Evolutionary conservation across 2,329 filamentous ascomycete species (phyloP), one percentile per base, ranked within the genome.

Genomic region (Verticillium isaacii): DNA sequence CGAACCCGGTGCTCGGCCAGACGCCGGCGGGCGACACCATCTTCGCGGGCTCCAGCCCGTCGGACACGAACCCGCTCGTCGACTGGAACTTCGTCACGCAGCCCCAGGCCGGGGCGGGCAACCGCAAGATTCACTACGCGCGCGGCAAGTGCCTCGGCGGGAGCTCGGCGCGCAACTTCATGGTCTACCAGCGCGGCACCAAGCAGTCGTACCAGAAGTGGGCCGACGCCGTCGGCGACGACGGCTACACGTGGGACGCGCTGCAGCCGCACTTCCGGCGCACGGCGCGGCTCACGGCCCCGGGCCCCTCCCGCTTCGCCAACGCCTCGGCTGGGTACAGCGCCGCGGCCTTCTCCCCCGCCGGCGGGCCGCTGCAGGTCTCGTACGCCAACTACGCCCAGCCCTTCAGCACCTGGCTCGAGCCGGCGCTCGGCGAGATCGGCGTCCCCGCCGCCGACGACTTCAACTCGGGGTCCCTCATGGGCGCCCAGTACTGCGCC

Each of bases 401-500:
- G n/a, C 56, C 68, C 8, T 69, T 65, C 9, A 57, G 63, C 32
- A 68, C 66, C 1, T 72, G 66, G 66, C 62, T 67, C 45, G 64
- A 63, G 4, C 39, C 41, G 29, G 78, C 72, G 1, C 70, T 82
- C 60, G 65, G 76, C 23, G 72, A 72, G 1, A 73, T 81, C 14
- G 80, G 80, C 0, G 68, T 83, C 25, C 64, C 69, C 9, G 55
- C 65, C 1, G 61, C 69, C 1, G 32, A 69, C 3, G 78, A 75
- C 17, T 79, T 80, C 64, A 76, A 77, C 62, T 71, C 70, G 37
- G 80, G 81, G 32, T 67, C 67, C 4, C 67, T 83, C 4, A 62
- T 75, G 19, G 80, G 80, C 11, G 29, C 41, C 8, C 41, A 55
- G 32, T 67, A 68, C 45, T 62, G 60, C 1, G 71, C 75, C 29